Base-by-base conservation (phyloP, 1,139 yeast species). In the Entelexis paramagnoliae region DNA sequence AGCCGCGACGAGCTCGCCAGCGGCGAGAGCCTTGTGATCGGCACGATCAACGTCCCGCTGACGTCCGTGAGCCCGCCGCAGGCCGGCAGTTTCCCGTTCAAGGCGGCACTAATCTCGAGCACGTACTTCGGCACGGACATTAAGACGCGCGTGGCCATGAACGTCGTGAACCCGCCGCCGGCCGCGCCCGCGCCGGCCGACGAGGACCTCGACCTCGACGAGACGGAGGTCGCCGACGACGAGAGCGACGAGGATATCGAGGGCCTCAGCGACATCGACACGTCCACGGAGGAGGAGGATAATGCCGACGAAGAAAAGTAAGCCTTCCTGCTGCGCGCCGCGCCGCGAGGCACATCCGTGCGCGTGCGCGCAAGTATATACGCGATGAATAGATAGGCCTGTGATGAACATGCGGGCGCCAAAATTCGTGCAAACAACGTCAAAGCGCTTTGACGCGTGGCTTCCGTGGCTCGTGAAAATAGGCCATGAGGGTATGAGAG, bases 11-110 rank as follows among this genome's bases (percentile, higher is more conserved):
- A 75, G 46, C 60, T 68, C 50, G 68, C 69, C 22, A 65, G 69
- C 20, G 74, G 76, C 19, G 70, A 71, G 16, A 73, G 72, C 17
- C 77, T 84, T 55, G 68, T 68, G 4, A 71, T 86, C 50, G 79
- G 87, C 51, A 80, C 89, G 1, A 81, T 85, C 63, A 87, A 84
- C 66, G 72, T 88, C 50, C 87, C 83, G 58, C 67, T 88, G 49
- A 68, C 81, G 14, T 72, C 77, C 51, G 86, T 93, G 51, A 78
- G 94, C 4, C 95, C 96, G 13, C 75, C 75, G 30, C 72, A 72
- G 50, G 69, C 70, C 28, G 95, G 93, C 34, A 71, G 69, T 26
- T 78, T 70, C 62, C 79, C 77, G 59, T 85, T 83, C 73, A 60
- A 60, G 51, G 53, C 68, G n/a, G 58, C 59, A 22, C 52, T 68